Conservation (phyloP, 2,329 filamentous ascomycete genomes). For the Rutstroemia sydowiana region DNA sequence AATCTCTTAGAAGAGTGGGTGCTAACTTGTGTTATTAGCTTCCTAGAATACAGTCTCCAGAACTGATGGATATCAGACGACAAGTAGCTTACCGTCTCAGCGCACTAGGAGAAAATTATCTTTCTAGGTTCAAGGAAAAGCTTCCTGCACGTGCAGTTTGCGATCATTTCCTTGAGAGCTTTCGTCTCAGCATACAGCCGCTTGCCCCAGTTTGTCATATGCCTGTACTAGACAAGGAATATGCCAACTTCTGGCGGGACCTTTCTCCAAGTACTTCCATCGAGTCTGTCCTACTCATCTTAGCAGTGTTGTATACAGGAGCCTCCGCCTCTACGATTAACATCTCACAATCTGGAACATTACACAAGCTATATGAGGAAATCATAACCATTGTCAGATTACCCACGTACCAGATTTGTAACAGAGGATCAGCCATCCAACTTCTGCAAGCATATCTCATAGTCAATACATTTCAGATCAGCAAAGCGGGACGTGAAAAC, state of each 20-base stretch:
- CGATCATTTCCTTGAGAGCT: conserved; percentile 6
- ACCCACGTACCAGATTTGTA: conserved; percentile 1
- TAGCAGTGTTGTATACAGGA: conserved; percentile 6
- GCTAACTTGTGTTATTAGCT: not conserved
- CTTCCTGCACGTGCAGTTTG: conserved; percentile 2
- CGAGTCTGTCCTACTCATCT: conserved; percentile 1
- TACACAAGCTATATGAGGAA: not conserved
- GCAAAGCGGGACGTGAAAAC: not conserved
- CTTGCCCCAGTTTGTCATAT: conserved; percentile 1
- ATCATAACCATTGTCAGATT: conserved; percentile 1
- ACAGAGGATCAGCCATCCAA: not conserved
- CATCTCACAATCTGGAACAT: not conserved
- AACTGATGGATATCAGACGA: not conserved
- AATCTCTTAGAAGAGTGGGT: too few relatives aligned
- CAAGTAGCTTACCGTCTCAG: not conserved
- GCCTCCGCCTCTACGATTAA: not conserved
- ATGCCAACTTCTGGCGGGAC: conserved; percentile 1
- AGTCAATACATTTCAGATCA: conserved; percentile 9
- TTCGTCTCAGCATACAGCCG: conserved; percentile 1
- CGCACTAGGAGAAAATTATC: not conserved
- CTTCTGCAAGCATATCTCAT: conserved; percentile 11
- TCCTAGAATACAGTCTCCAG: not conserved
- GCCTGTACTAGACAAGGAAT: not conserved
- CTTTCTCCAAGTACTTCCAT: conserved; percentile 2
- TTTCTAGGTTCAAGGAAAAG: not conserved